Conservation (phyloP, 345 rosid genomes). For the Conringia planisiliqua region DNA sequence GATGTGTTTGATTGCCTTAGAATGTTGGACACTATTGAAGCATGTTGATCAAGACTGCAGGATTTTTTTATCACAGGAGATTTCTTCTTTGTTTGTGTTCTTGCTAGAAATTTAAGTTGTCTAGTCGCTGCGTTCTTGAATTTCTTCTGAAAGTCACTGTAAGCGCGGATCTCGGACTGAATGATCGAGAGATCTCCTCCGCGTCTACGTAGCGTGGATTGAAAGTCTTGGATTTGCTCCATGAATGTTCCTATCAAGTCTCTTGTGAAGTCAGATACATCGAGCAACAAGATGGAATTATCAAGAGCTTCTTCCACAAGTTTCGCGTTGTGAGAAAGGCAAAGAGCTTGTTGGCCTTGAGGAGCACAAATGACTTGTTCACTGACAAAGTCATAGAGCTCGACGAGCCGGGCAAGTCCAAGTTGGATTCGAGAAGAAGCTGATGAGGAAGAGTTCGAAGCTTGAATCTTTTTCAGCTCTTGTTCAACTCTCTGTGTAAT, state of each 20-base stretch:
- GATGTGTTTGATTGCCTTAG: constrained; percentile 26
- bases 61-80: not conserved
- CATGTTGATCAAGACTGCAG: constrained; percentile 15
- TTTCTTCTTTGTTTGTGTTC: constrained; percentile 37
- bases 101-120: constrained; percentile 33
- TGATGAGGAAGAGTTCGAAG: constrained; percentile 26
- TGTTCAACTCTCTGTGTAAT: constrained; percentile 43
- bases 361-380: constrained; percentile 34
- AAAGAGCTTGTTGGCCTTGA: constrained; percentile 28
- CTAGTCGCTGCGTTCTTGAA: constrained; percentile 36
- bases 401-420: constrained; percentile 38
- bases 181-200: constrained; percentile 33
- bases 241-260: constrained; percentile 39
- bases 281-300: constrained; percentile 42
- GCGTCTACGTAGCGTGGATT: constrained; percentile 54
- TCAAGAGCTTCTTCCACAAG: constrained; percentile 42
- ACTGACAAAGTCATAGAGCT: constrained; percentile 42
- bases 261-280: constrained; percentile 39
- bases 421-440: constrained; percentile 35
- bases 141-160: constrained; percentile 44
- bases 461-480: constrained; percentile 39
- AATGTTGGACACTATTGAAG: constrained; percentile 27
- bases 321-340: constrained; percentile 9
- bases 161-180: constrained; percentile 38
- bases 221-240: constrained; percentile 41